Evolutionary conservation across 345 rosid genomes (phyloP).

Genomic region (Eutrema heterophyllum): DNA sequence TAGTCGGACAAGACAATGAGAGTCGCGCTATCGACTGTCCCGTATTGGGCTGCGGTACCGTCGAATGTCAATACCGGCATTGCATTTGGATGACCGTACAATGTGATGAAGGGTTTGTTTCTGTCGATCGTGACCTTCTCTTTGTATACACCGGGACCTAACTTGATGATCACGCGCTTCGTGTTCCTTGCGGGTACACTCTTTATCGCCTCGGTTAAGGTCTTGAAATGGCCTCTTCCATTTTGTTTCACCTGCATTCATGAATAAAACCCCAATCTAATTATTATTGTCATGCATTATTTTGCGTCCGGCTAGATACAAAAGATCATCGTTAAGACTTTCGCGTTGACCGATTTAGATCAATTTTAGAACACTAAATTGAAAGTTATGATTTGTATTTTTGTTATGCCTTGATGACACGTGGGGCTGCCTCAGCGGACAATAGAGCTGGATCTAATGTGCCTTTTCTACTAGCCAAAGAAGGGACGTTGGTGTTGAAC

Average conservation of each 20-base stretch:
- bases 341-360: background rate
- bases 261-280: background rate
- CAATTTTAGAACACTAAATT: background rate
- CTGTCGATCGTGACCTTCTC: slow-evolving; percentile 57
- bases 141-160: slow-evolving; percentile 43
- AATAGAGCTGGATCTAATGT: slow-evolving; percentile 17
- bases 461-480: slow-evolving; percentile 18
- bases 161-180: slow-evolving; percentile 43
- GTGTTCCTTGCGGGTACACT: slow-evolving; percentile 45
- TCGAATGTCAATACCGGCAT: slow-evolving; percentile 35
- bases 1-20: slow-evolving; percentile 50
- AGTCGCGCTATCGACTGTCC: slow-evolving; percentile 66
- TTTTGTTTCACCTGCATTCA: slow-evolving; percentile 40
- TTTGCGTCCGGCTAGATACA: background rate
- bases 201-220: slow-evolving; percentile 45
- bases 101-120: slow-evolving; percentile 47
- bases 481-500: slow-evolving; percentile 24
- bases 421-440: slow-evolving; percentile 17
- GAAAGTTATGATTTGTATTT: background rate
- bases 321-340: background rate
- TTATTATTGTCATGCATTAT: no score
- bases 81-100: slow-evolving; percentile 39
- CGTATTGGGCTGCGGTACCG: slow-evolving; percentile 47
- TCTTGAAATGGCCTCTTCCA: slow-evolving; percentile 47
- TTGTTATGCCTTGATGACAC: slow-evolving; percentile 16